Percentiles rank a stretch among this genome's conserved stretches.
Conservation (phyloP, 768 basidiomycete genomes). For the Exidia glandulosa region DNA sequence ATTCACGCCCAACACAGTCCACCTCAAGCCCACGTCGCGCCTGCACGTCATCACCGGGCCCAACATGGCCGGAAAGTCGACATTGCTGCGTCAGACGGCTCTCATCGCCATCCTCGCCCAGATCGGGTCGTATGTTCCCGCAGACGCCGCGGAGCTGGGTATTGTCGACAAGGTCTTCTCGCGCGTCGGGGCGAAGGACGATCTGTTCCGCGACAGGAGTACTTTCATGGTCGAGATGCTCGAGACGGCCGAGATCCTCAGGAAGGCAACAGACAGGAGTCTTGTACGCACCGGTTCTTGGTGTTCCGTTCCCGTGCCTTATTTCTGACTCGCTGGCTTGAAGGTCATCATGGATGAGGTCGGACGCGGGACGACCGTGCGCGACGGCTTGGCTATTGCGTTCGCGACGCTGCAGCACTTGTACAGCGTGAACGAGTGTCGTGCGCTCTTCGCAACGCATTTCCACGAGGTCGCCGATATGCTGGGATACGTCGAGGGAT, state of each 20-base stretch:
- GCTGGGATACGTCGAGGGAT: constrained; percentile 47
- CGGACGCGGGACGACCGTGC: constrained; percentile 88
- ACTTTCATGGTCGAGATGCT: constrained; percentile 99
- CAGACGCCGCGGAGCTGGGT: constrained; percentile 67
- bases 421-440: constrained; percentile 54
- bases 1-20: constrained; percentile 77
- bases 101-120: constrained; percentile 86
- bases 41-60: constrained; percentile 87
- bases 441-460: constrained; percentile 96
- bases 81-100: constrained; percentile 83
- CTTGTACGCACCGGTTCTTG: constrained; percentile 40
- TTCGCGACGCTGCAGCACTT: constrained; percentile 85
- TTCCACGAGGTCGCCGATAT: constrained; percentile 89
- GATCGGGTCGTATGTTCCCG: constrained; percentile 88
- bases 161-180: constrained; percentile 88
- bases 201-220: constrained; percentile 83
- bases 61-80: constrained; percentile 95
- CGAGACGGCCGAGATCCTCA: constrained; percentile 85
- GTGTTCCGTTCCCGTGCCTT: background rate
- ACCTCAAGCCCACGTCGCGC: constrained; percentile 45
- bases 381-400: constrained; percentile 88
- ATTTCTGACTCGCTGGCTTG: background rate
- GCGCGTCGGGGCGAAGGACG: constrained; percentile 91
- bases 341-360: constrained; percentile 99
- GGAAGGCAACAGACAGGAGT: constrained; percentile 70